Evolutionary conservation across 2,329 filamentous ascomycete species (phyloP).

Genomic region (Zasmidium angulare): DNA sequence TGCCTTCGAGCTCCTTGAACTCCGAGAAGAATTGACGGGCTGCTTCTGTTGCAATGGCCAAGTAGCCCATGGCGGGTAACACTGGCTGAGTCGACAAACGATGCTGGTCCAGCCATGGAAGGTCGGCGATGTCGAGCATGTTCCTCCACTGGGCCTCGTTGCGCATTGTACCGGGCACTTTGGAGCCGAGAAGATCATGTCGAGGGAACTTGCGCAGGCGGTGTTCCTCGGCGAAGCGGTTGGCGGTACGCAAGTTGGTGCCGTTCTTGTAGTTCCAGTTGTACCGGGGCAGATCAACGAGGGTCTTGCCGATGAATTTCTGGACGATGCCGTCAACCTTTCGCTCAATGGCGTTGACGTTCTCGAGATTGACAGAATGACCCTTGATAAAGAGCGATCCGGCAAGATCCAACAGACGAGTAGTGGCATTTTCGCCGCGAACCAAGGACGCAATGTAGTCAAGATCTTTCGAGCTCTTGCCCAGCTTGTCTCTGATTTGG

Average conservation of each 20-base stretch:
- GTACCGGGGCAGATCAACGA: slow-evolving; percentile 1
- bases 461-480: background rate
- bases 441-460: background rate
- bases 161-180: background rate
- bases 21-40: background rate
- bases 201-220: background rate
- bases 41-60: slow-evolving; percentile 20
- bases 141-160: slow-evolving; percentile 7
- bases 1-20: background rate
- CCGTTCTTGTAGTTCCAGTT: slow-evolving; percentile 3
- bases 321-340: background rate
- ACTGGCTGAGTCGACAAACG: slow-evolving; percentile 29
- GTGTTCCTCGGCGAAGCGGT: background rate
- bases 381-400: background rate
- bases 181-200: slow-evolving; percentile 4
- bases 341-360: background rate
- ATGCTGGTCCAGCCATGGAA: slow-evolving; percentile 37
- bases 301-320: background rate
- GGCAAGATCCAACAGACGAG: background rate
- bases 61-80: slow-evolving; percentile 29
- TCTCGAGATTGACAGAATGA: background rate
- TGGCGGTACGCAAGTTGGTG: background rate
- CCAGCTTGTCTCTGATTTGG: background rate
- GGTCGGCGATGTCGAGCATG: slow-evolving; percentile 12
- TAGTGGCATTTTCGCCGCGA: background rate